Evolutionary conservation across 2,329 filamentous ascomycete species (phyloP), one percentile per base, ranked within the genome.

Genomic region (Xylogone sp.): DNA sequence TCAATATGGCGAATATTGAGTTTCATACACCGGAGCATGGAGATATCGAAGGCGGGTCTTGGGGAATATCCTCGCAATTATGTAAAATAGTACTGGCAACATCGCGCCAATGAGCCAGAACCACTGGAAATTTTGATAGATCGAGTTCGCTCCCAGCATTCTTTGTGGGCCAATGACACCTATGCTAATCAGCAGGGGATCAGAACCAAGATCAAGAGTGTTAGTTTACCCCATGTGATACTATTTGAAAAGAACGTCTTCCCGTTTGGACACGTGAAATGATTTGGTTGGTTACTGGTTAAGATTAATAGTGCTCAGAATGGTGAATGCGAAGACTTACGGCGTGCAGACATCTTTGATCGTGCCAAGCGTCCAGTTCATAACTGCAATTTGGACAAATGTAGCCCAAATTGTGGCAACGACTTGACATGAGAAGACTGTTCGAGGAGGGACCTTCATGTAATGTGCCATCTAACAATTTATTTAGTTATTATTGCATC

Each of bases 201-300:
- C n/a, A 77, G 0, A 80, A 9, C 5, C n/a, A 39, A 5, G 4
- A 39, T 7, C 13, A 7, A 39, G 4, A 10, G 10, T 27, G 24
- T 10, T 27, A 39, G n/a, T 4, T 87, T 3, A 82, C 84, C 83
- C 83, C 83, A 87, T 56, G 86, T 86, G 24, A 87, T 79, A 0
- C 80, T 84, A 1, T 83, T 84, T 0, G 83, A 82, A 71, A 56
- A 56, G 50, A 84, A 87, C 63, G 86, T 86, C 34, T 84, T 81
- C 2, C 81, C 83, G 3, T 82, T 82, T 0, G 82, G 82, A 53
- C 83, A 87, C 2, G 79, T 82, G 58, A 86, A 87, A 58, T 77
- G 75, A 59, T 79, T 78, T 76, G 51, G 83, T 76, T 31, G 72
- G 65, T 59, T 84, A 79, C 22, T 42, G 21, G 18, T 21, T 19